These are phyloP conservation scores for Coemansia sp. DNA, from an alignment of 192 early-diverging fungal genomes.

Conservation along the genomic window DNA sequence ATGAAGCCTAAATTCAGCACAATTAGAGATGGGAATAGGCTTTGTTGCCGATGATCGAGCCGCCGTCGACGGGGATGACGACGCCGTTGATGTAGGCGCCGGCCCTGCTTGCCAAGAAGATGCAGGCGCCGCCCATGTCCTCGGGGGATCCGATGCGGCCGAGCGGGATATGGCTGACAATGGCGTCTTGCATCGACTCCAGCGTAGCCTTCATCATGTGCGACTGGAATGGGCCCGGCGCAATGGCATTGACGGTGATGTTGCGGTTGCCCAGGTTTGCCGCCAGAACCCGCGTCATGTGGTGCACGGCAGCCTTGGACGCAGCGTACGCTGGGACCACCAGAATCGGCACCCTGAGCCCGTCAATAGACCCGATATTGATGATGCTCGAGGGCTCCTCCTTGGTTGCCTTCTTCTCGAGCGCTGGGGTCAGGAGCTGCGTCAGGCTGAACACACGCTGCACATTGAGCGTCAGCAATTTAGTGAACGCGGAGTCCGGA, in stretches of 20 bases:
- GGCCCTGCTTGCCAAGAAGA: constrained; percentile 75
- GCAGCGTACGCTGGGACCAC: constrained; percentile 74
- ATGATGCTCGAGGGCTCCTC: constrained; percentile 75
- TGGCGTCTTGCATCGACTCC: constrained; percentile 52
- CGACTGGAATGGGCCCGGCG: constrained; percentile 71
- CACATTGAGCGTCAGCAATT: constrained; percentile 85
- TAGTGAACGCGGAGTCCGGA: constrained; percentile 65
- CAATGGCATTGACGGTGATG: constrained; percentile 69
- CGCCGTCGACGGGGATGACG: constrained; percentile 85
- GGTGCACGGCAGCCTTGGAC: constrained; percentile 79
- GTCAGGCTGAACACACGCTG: constrained; percentile 80
- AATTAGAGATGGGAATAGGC: constrained; percentile 24
- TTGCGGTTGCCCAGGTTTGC: constrained; percentile 58
- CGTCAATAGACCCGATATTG: constrained; percentile 84
- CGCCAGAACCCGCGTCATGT: constrained; percentile 68
- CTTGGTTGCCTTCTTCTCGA: constrained; percentile 59
- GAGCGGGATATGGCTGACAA: constrained; percentile 62
- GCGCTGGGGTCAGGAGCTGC: constrained; percentile 69
- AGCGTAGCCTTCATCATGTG: constrained; percentile 78
- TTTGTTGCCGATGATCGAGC: constrained; percentile 44
- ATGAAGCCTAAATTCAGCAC: not conserved
- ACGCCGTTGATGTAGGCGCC: constrained; percentile 82
- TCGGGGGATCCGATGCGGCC: constrained; percentile 76
- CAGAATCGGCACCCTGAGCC: constrained; percentile 53
- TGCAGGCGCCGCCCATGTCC: constrained; percentile 83